phyloP scores from a whole-genome alignment of 495 filamentous ascomycete species.

The Penicillium paxilli region DNA sequence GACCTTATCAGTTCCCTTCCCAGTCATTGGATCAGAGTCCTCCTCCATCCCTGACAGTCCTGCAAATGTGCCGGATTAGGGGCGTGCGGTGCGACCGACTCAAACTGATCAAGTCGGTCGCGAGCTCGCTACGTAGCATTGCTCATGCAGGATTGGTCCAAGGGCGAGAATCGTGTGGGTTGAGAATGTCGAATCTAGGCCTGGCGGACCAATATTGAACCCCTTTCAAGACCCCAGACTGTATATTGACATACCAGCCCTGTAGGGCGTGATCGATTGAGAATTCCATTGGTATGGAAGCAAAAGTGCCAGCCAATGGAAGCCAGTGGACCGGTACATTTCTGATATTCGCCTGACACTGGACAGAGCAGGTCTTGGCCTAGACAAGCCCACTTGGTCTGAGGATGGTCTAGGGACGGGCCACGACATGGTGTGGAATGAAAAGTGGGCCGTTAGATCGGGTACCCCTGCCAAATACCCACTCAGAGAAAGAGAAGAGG shows the following conservation, averaged over 20 bases:
- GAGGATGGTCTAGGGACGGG: conserved; percentile 17
- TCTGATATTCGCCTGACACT: not conserved
- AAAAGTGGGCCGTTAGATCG: conserved; percentile 20
- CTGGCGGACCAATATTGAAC: not conserved
- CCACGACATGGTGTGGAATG: conserved; percentile 16
- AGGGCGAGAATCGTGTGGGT: not conserved
- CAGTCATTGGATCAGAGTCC: not conserved
- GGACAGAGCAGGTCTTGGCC: not conserved
- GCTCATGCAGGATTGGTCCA: not conserved
- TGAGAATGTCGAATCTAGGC: not conserved
- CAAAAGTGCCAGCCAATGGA: not conserved
- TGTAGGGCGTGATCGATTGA: conserved; percentile 3
- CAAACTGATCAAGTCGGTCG: not conserved
- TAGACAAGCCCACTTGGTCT: conserved; percentile 6
- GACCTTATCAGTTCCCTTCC: not conserved
- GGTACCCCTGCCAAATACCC: not conserved
- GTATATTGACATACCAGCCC: not conserved
- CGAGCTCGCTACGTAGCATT: not conserved
- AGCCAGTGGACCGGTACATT: too few species aligned
- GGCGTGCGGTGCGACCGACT: not conserved
- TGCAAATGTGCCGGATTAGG: not conserved
- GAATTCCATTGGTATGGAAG: conserved; percentile 3
- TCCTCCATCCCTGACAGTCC: too few species aligned
- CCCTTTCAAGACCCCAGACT: not conserved
- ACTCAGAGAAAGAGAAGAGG: too few species aligned